These are phyloP conservation scores for Rhizopus sp. DNA, from an alignment of 371 early-diverging fungal species.

Conservation along the genomic window DNA sequence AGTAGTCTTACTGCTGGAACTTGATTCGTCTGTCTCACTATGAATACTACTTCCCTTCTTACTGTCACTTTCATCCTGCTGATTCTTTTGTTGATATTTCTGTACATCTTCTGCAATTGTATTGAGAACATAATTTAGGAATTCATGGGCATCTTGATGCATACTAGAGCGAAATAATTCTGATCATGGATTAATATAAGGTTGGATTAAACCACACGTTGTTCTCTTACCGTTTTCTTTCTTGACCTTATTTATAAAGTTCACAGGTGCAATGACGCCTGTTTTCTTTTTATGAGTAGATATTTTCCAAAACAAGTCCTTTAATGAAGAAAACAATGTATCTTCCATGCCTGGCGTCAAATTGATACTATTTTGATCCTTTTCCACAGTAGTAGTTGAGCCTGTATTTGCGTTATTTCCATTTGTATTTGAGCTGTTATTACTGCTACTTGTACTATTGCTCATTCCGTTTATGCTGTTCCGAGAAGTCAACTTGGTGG, in stretches of 20 bases:
- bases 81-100: constrained; percentile 48
- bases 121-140: constrained; percentile 92
- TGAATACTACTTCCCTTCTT: constrained; percentile 15
- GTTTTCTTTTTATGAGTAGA: constrained; percentile 80
- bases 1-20: constrained; percentile 42
- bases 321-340: constrained; percentile 81
- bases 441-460: constrained; percentile 10
- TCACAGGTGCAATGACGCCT: constrained; percentile 87
- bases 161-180: constrained; percentile 90
- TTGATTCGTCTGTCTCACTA: constrained; percentile 14
- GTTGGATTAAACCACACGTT: neutral
- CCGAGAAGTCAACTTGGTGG: constrained; percentile 3
- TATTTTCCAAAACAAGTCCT: constrained; percentile 88
- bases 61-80: constrained; percentile 9
- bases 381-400: constrained; percentile 21
- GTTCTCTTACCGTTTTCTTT: constrained; percentile 79
- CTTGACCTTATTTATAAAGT: constrained; percentile 85
- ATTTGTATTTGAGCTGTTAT: constrained; percentile 6
- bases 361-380: constrained; percentile 47
- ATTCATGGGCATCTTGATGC: constrained; percentile 98
- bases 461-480: constrained; percentile 18
- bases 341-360: constrained; percentile 69
- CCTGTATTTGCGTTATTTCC: constrained; percentile 5
- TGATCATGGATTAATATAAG: constrained; percentile 23
- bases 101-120: constrained; percentile 87